Base-by-base conservation (phyloP, 1,284 basidiomycete species). In the Cystobasidium pallidum region DNA sequence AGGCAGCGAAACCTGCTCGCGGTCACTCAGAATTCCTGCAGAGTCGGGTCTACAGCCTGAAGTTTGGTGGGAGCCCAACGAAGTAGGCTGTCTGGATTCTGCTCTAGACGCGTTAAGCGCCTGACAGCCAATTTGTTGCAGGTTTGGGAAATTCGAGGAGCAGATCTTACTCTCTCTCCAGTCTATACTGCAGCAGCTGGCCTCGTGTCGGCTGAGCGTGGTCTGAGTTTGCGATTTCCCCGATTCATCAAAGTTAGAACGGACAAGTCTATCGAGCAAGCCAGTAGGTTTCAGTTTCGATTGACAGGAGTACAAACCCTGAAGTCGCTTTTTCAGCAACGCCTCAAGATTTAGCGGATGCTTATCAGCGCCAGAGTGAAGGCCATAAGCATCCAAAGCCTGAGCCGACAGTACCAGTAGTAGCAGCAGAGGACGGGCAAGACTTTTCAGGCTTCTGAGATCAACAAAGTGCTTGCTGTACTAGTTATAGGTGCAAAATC, bases 121-220 rank as follows among this genome's bases (percentile, higher is more conserved):
- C 15, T 45, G 43, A 45, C 36, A 72, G 36, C 51, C 55, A 30
- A 15, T 11, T 36, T 39, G 26, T 34, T 0, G 19, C 41, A 71
- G 68, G 80, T 81, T 6, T 94, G 92, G 92, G 92, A 95, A 82
- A 89, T 96, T 73, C 86, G 90, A 26, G 92, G 92, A 21, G 92
- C 94, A 65, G 92, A 94, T 90, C 86, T 95, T 75, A 94, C 94
- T 0, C 81, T 93, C 49, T 94, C 91, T 65, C 94, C 93, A 0
- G 88, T 94, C 15, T 96, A 94, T 32, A 84, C 89, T 1, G 93
- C 93, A 10, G 92, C 91, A 0, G 82, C 86, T 57, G 88, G 89
- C 2, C 80, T 88, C n/a, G 84, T 90, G 1, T 88, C 88, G 21
- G 82, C 83, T 3, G 83, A 85, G 74, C 84, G 90, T 51, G 94